phyloP scores from a whole-genome alignment of 169 alveolate species.

The Cryptosporidium sp. region DNA sequence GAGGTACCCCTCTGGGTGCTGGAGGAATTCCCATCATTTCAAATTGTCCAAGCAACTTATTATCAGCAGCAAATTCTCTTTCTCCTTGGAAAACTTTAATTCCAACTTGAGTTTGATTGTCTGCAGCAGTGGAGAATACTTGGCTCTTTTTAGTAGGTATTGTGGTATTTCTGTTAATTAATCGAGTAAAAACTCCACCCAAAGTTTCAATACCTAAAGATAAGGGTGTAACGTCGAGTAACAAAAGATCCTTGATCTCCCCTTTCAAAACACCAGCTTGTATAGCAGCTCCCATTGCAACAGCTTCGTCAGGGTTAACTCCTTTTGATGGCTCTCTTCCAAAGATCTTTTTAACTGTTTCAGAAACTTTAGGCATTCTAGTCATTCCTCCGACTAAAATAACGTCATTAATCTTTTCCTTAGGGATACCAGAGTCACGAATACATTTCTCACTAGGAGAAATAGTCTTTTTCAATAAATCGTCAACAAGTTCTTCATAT shows the following conservation, averaged over 20 bases:
- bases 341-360: constrained; percentile 92
- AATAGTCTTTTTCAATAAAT: constrained; percentile 91
- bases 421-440: constrained; percentile 93
- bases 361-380: constrained; percentile 98
- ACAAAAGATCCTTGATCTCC: constrained; percentile 95
- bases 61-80: constrained; percentile 97
- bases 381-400: constrained; percentile 99
- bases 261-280: constrained; percentile 98
- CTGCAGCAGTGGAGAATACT: constrained; percentile 98
- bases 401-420: constrained; percentile 94
- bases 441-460: constrained; percentile 96
- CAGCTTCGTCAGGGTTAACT: constrained; percentile 99
- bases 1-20: constrained; percentile 98
- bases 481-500: constrained; percentile 90
- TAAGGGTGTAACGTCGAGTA: constrained; percentile 96
- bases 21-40: constrained; percentile 98
- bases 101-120: constrained; percentile 97
- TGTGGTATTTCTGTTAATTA: constrained; percentile 97
- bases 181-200: constrained; percentile 96
- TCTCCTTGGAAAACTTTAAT: constrained; percentile 99
- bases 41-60: constrained; percentile 97
- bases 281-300: constrained; percentile 99
- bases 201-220: constrained; percentile 97
- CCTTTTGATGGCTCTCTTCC: constrained; percentile 95
- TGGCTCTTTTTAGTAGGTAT: constrained; percentile 98